Base-by-base conservation (phyloP, 805 yeast genomes). In the Nakazawaea populi region DNA sequence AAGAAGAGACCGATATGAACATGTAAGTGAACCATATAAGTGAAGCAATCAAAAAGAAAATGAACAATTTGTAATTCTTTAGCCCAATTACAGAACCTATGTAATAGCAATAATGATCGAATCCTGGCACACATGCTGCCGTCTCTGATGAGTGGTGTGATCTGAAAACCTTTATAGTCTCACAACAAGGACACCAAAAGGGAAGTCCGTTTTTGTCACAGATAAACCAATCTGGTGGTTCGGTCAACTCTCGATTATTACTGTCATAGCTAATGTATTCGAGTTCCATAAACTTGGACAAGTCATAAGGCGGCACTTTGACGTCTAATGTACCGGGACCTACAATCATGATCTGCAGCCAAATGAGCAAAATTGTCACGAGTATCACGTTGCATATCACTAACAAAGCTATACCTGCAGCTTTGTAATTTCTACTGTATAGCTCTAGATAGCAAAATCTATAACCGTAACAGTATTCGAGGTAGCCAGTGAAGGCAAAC, bases 91-190 rank as follows among this genome's bases (percentile, higher is more conserved):
- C 78, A 0, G 75, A 63, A 1, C 96, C 95, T 0, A 92, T 65
- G 85, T 89, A 89, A 0, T 80, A 60, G 62, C 98, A 91, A 59
- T 75, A 85, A 63, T 91, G 98, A 65, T 91, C 98, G 72, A 87
- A 85, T 52, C 76, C 73, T 0, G 87, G 81, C 0, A 90, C 80
- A 60, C 96, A 89, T 28, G 65, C 60, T 2, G 73, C 75, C 48
- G 68, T 47, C 46, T 76, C 72, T 3, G 77, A 71, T 39, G 90
- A 83, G 60, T 88, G 97, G 56, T 82, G 92, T 0, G 87, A 64
- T 47, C 97, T 71, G 29, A 80, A 76, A 1, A 83, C 73, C 60
- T 87, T 89, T 32, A 87, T 65, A 5, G 84, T 75, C 45, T 77
- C 70, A 61, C 96, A 88, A 9, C 68, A 64, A 1, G 85, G 66